phyloP scores from a whole-genome alignment of 345 rosid species.

The Eucalyptus cloeziana region DNA sequence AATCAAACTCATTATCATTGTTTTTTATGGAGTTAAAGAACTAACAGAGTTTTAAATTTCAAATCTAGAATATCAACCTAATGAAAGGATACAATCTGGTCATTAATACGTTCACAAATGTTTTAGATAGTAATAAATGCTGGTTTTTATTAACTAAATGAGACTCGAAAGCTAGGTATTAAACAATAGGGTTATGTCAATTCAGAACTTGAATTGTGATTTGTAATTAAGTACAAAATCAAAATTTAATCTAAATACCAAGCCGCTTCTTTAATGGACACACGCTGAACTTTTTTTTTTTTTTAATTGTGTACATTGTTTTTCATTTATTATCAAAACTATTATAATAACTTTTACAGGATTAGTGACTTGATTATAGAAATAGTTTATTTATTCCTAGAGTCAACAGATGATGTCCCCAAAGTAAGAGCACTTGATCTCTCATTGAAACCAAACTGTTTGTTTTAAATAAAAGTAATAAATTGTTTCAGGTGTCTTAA shows the following conservation, averaged over 20 bases:
- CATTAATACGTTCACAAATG: neutral
- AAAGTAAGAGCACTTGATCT: neutral
- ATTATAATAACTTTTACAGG: neutral
- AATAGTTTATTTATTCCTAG: neutral
- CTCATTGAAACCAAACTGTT: neutral
- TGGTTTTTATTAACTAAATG: neutral
- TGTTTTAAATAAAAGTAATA: neutral
- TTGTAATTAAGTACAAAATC: neutral
- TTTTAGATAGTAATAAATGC: neutral
- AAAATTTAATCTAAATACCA: neutral
- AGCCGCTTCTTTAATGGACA: neutral
- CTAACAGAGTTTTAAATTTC: neutral
- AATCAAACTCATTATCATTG: neutral
- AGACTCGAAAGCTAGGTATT: neutral
- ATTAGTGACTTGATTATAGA: neutral
- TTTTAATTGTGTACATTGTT: neutral
- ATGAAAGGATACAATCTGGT: neutral
- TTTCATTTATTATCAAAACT: neutral
- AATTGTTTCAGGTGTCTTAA: neutral
- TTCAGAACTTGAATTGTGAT: neutral
- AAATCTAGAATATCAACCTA: neutral
- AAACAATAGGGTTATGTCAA: neutral
- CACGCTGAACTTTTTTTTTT: neutral
- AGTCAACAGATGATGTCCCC: neutral
- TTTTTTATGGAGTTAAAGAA: neutral